Base-by-base conservation (phyloP, 345 rosid species). In the Eucalyptus tenuipes region DNA sequence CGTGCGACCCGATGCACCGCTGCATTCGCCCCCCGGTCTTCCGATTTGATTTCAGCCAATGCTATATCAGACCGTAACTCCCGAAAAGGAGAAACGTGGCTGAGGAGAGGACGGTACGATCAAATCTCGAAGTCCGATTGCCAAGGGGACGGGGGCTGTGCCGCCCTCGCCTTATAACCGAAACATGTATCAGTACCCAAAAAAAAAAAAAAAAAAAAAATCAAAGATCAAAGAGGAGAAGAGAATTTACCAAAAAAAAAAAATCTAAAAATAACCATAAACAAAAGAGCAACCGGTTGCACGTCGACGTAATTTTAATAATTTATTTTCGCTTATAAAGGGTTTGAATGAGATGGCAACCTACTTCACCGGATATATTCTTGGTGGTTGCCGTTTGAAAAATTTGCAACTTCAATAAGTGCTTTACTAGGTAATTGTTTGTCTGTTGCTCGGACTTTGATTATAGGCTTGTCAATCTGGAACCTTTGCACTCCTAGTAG, bases 381-480 rank as follows among this genome's bases (percentile, higher is more conserved):
- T 64, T 0, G 0, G 8, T 13, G 2, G 0, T 64, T 64, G 3
- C 4, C 10, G 4, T 29, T 64, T 14, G 18, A n/a, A 29, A n/a
- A n/a, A 2, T 7, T 5, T 16, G 18, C 0, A 14, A 64, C 3
- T 64, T 6, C 0, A 64, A 7, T 64, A 14, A 2, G 71, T n/a
- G 16, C 0, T 64, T 14, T 64, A n/a, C 5, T 14, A 3, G 5
- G 18, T 4, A 64, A n/a, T 64, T 64, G 4, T 64, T 64, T n/a
- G 0, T 14, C 2, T 4, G 1, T n/a, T 31, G 1, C 15, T n/a
- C 2, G 0, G 2, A 64, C 0, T 64, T 0, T 7, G 5, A 64
- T 7, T 64, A 14, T 15, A 31, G 71, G 18, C 4, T 64, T 64
- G 37, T n/a, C 18, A 13, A n/a, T 7, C 0, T 2, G 4, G 0